Conservation (phyloP, 495 filamentous ascomycete species). For the Neurospora sp. region DNA sequence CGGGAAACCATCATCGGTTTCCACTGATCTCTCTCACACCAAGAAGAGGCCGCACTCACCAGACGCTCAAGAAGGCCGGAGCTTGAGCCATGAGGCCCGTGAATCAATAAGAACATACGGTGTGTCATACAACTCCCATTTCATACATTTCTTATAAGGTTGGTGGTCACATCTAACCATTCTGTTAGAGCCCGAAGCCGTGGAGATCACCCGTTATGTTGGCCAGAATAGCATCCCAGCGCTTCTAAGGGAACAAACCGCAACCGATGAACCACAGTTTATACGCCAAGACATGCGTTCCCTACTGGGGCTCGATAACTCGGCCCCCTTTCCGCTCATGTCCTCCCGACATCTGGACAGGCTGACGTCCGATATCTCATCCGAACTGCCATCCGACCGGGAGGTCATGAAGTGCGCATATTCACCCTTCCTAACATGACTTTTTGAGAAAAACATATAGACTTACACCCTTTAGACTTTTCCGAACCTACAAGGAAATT, state of each 20-base stretch:
- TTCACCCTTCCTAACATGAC: neutral
- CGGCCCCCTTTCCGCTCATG: conserved; percentile 78
- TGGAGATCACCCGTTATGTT: conserved; percentile 54
- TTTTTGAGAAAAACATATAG: neutral
- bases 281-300: conserved; percentile 61
- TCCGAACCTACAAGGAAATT: conserved; percentile 65
- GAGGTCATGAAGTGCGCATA: conserved; percentile 43
- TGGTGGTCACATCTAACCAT: conserved; percentile 1
- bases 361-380: conserved; percentile 60
- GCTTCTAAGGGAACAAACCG: conserved; percentile 53
- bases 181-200: conserved; percentile 47
- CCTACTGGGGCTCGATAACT: conserved; percentile 73
- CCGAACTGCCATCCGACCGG: conserved; percentile 53
- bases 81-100: conserved; percentile 30
- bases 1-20: conserved; percentile 28
- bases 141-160: neutral
- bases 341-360: conserved; percentile 59
- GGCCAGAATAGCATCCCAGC: conserved; percentile 56
- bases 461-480: conserved; percentile 39
- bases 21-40: conserved; percentile 18
- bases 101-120: conserved; percentile 27
- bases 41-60: conserved; percentile 40
- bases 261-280: conserved; percentile 31
- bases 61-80: conserved; percentile 25
- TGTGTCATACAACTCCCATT: conserved; percentile 11